phyloP scores from a whole-genome alignment of 176 grass and related monocot genomes.

The Lolium perenne region DNA sequence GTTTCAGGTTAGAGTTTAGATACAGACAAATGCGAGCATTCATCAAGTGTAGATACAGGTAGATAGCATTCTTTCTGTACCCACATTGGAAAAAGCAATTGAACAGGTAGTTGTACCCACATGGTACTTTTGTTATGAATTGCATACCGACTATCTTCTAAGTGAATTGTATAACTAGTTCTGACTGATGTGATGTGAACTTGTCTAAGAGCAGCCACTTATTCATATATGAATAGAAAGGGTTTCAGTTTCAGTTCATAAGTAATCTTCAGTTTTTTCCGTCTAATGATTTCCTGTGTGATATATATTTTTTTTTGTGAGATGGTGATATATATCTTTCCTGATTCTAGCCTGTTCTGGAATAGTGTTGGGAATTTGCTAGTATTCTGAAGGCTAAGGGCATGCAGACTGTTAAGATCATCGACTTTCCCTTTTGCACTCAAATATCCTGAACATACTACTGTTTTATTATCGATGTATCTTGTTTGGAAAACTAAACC shows the following conservation, averaged over 20 bases:
- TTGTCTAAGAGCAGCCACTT: not conserved
- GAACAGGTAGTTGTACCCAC: not conserved
- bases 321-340: not conserved
- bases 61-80: conserved; percentile 12
- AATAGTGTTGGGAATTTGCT: not conserved
- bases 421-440: not conserved
- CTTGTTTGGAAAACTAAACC: too few relatives aligned
- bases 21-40: not conserved
- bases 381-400: not conserved
- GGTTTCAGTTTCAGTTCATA: not conserved
- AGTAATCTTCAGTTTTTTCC: conserved; percentile 3
- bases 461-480: too few relatives aligned
- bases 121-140: conserved; percentile 8
- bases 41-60: conserved; percentile 17
- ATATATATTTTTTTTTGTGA: not conserved
- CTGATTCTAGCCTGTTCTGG: not conserved
- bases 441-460: not conserved
- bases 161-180: conserved; percentile 5
- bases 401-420: not conserved
- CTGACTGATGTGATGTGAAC: not conserved
- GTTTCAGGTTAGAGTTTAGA: not conserved
- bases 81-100: not conserved
- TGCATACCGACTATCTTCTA: not conserved
- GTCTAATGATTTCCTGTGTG: not conserved
- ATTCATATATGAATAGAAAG: not conserved